Percentiles rank a stretch among this genome's conserved stretches.
Evolutionary conservation across 2,329 filamentous ascomycete species (phyloP).

Genomic region (Penicillium sp.): DNA sequence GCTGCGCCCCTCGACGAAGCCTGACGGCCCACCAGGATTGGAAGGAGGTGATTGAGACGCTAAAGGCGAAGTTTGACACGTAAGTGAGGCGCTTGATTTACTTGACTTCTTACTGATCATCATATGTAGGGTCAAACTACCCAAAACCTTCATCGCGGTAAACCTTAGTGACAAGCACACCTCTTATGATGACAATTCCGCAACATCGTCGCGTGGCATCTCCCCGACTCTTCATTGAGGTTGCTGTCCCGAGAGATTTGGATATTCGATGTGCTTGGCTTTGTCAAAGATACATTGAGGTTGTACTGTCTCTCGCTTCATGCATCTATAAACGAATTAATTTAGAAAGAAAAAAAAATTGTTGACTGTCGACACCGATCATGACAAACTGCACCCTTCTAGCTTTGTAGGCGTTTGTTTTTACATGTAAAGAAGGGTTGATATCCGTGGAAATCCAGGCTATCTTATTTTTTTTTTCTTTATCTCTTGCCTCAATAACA

Average conservation of each 20-base stretch:
- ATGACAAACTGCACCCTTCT: no score
- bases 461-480: no score
- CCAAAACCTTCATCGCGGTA: slow-evolving; percentile 52
- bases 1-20: slow-evolving; percentile 84
- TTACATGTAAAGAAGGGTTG: no score
- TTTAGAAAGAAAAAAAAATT: not conserved
- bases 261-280: not conserved
- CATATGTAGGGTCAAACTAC: slow-evolving; percentile 48
- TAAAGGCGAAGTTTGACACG: slow-evolving; percentile 94
- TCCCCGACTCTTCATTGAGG: not conserved
- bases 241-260: not conserved
- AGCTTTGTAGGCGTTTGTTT: no score
- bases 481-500: no score
- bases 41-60: slow-evolving; percentile 94
- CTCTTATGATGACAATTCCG: slow-evolving; percentile 18
- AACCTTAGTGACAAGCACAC: slow-evolving; percentile 52
- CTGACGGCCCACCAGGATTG: slow-evolving; percentile 90
- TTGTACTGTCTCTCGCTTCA: not conserved
- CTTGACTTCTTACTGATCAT: slow-evolving; percentile 1
- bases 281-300: not conserved
- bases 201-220: not conserved
- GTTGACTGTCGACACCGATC: no score
- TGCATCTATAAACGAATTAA: not conserved
- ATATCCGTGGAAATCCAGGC: no score
- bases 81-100: slow-evolving; percentile 49